Evolutionary conservation across 495 filamentous ascomycete species (phyloP).

Genomic region (Neurospora sp.): DNA sequence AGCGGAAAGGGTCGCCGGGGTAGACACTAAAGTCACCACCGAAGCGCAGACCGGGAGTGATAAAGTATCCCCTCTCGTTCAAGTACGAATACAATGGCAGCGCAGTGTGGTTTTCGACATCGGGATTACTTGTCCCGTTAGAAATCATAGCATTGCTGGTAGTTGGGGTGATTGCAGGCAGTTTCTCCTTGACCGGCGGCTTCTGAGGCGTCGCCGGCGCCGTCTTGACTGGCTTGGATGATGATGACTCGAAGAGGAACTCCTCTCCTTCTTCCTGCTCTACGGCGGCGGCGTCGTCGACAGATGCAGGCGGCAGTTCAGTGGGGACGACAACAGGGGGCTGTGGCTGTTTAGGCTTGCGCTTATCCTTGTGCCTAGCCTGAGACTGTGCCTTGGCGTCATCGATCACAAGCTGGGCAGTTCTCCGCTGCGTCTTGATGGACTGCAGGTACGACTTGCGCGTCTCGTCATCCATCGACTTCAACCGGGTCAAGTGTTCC

Average conservation of each 20-base stretch:
- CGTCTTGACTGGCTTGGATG: conserved; percentile 4
- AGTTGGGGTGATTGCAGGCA: conserved; percentile 17
- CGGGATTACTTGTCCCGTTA: conserved; percentile 16
- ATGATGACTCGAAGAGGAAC: conserved; percentile 33
- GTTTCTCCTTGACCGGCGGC: not conserved
- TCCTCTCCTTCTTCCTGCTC: conserved; percentile 16
- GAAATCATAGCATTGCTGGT: conserved; percentile 18
- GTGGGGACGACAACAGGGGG: not conserved
- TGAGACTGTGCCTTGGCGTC: conserved; percentile 28
- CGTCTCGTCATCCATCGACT: conserved; percentile 44
- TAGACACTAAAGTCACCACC: conserved; percentile 91
- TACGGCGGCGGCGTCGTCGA: conserved; percentile 3
- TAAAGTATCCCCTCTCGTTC: conserved; percentile 70
- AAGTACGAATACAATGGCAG: conserved; percentile 66
- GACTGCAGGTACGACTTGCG: conserved; percentile 36
- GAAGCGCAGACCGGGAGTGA: conserved; percentile 86
- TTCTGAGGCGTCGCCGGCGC: not conserved
- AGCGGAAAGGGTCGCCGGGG: conserved; percentile 87
- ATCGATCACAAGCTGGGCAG: conserved; percentile 27
- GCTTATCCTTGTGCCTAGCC: conserved; percentile 18
- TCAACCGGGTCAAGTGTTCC: conserved; percentile 53
- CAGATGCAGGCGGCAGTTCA: not conserved
- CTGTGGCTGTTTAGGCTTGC: conserved; percentile 8
- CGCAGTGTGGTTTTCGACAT: conserved; percentile 22
- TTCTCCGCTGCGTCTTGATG: conserved; percentile 29